These are phyloP conservation scores for Fusarium sp. DNA, from an alignment of 2,329 filamentous ascomycete genomes.

Conservation along the genomic window DNA sequence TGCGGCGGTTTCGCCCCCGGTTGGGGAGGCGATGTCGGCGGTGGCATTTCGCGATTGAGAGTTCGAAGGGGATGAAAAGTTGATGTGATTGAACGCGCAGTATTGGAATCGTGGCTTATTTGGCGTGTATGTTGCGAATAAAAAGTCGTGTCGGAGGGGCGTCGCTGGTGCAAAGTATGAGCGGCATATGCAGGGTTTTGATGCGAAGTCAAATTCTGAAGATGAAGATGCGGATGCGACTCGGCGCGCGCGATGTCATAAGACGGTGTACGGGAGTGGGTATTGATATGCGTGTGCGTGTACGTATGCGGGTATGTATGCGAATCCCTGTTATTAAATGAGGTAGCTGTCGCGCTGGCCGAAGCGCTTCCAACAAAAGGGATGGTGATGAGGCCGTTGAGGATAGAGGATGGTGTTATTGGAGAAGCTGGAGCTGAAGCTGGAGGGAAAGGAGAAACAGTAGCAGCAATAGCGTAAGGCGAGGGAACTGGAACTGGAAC, in stretches of 20 bases:
- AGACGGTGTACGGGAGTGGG: conserved; percentile 13
- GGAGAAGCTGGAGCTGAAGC: conserved; percentile 28
- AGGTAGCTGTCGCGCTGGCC: conserved; percentile 30
- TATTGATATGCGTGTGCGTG: conserved; percentile 6
- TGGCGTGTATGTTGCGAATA: conserved; percentile 52
- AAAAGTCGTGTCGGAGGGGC: conserved; percentile 59
- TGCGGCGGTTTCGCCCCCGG: conserved; percentile 51
- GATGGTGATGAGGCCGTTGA: conserved; percentile 26
- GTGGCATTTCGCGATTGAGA: conserved; percentile 60
- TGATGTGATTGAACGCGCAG: conserved; percentile 60
- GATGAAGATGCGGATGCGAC: conserved; percentile 38
- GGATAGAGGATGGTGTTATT: conserved; percentile 28
- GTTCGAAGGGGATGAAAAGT: conserved; percentile 56
- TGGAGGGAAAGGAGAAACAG: conserved; percentile 48
- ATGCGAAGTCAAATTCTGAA: conserved; percentile 43
- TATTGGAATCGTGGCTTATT: conserved; percentile 51
- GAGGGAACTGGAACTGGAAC: conserved; percentile 26
- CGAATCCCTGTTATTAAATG: conserved; percentile 12
- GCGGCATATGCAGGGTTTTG: conserved; percentile 49
- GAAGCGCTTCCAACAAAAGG: conserved; percentile 27
- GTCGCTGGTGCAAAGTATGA: conserved; percentile 50
- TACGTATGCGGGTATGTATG: neutral
- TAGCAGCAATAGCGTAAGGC: conserved; percentile 34
- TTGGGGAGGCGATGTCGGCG: conserved; percentile 59
- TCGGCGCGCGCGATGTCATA: conserved; percentile 38